Evolutionary conservation across 1,284 basidiomycete genomes (phyloP).

Genomic region (Ustilago crameri): DNA sequence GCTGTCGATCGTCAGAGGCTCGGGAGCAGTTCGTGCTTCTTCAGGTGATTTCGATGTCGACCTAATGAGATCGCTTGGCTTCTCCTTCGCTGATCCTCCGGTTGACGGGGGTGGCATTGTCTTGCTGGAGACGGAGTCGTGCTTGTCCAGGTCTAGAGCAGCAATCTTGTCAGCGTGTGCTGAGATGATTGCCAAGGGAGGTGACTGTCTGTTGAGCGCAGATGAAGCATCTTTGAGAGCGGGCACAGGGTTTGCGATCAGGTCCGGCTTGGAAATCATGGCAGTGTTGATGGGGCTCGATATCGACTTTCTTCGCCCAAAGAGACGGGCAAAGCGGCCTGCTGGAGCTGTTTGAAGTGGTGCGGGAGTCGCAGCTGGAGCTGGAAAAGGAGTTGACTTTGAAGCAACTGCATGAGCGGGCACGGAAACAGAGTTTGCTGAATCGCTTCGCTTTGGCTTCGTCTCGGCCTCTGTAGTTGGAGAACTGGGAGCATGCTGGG

Average conservation of each 20-base stretch:
- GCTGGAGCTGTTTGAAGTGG: not conserved
- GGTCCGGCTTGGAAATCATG: constrained; percentile 11
- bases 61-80: not conserved
- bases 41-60: not conserved
- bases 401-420: not conserved
- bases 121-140: not conserved
- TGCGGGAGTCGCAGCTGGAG: not conserved
- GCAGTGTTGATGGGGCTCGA: constrained; percentile 12
- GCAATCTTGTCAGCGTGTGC: constrained; percentile 4
- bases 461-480: not conserved
- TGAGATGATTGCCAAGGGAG: constrained; percentile 32
- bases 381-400: not conserved
- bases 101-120: not conserved
- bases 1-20: constrained; percentile 9
- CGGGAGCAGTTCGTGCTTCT: not conserved
- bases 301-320: constrained; percentile 36
- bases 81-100: not conserved
- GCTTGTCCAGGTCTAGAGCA: not conserved
- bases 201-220: constrained; percentile 13
- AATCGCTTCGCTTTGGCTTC: too few relatives aligned
- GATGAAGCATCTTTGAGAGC: constrained; percentile 9
- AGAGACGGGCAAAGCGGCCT: constrained; percentile 25
- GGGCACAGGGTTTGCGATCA: constrained; percentile 17
- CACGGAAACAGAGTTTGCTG: too few relatives aligned
- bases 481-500: not conserved